Conservation (phyloP, 495 filamentous ascomycete genomes). For the Chaetomium cochliodes region DNA sequence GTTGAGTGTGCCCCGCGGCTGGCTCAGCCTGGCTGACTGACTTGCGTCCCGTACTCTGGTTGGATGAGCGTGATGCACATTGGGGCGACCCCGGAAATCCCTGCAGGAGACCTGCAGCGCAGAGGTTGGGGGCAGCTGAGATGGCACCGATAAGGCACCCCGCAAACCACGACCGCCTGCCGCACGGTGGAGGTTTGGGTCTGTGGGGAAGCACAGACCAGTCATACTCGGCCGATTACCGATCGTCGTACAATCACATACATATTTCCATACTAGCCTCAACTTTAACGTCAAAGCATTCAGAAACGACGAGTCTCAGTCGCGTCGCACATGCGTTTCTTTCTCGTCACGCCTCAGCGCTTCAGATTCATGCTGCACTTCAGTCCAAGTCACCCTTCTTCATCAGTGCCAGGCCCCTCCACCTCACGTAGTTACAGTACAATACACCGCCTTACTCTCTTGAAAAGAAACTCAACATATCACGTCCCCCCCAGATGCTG, state of each 20-base stretch:
- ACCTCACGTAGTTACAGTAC: no score
- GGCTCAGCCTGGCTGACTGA: background rate
- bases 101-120: slow-evolving; percentile 2
- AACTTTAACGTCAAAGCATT: no score
- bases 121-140: background rate
- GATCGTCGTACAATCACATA: background rate
- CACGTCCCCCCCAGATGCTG: no score
- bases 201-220: background rate
- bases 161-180: background rate
- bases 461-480: no score
- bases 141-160: background rate
- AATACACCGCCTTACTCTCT: no score
- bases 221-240: background rate
- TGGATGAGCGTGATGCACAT: slow-evolving; percentile 2
- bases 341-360: no score
- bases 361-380: no score
- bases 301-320: no score
- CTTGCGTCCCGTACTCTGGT: background rate
- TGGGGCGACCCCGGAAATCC: background rate
- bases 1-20: background rate
- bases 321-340: no score
- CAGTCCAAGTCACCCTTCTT: no score
- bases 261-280: no score
- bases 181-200: background rate
- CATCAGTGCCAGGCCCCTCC: no score